Percentiles rank a stretch among this genome's conserved stretches.
Conservation (phyloP, 2,329 filamentous ascomycete genomes). For the Microdochium paspali region DNA sequence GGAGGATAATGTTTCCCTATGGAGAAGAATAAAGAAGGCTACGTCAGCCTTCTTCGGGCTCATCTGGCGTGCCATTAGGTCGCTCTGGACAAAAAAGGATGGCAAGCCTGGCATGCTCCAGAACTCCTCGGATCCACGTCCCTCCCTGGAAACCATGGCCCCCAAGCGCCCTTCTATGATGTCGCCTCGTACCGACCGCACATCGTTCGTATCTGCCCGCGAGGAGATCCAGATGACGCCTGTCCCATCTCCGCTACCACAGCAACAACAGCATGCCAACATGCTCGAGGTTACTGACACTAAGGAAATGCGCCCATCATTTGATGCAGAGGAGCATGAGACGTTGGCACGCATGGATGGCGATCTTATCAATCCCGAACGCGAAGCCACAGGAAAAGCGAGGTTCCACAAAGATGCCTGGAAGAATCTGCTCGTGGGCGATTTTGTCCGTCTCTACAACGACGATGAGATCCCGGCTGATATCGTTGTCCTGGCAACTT, state of each 20-base stretch:
- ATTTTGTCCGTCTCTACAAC: conserved; percentile 94
- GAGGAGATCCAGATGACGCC: conserved; percentile 93
- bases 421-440: conserved; percentile 92
- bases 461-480: conserved; percentile 94
- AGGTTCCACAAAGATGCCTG: conserved; percentile 88
- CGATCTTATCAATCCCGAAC: conserved; percentile 63
- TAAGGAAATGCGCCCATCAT: conserved; percentile 21
- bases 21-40: conserved; percentile 88
- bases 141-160: conserved; percentile 55
- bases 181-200: conserved; percentile 35
- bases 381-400: conserved; percentile 57
- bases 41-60: conserved; percentile 52
- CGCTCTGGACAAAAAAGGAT: conserved; percentile 42
- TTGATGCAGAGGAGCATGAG: conserved; percentile 25
- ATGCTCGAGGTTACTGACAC: conserved; percentile 16
- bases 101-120: conserved; percentile 30
- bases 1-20: conserved; percentile 74
- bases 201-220: conserved; percentile 43
- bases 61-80: conserved; percentile 37
- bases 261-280: conserved; percentile 22
- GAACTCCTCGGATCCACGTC: conserved; percentile 44
- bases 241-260: conserved; percentile 69
- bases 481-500: conserved; percentile 84
- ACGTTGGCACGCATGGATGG: conserved; percentile 36
- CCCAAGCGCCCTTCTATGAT: conserved; percentile 44